Evolutionary conservation across 2,329 filamentous ascomycete genomes (phyloP).

Genomic region (Penicillium palitans): DNA sequence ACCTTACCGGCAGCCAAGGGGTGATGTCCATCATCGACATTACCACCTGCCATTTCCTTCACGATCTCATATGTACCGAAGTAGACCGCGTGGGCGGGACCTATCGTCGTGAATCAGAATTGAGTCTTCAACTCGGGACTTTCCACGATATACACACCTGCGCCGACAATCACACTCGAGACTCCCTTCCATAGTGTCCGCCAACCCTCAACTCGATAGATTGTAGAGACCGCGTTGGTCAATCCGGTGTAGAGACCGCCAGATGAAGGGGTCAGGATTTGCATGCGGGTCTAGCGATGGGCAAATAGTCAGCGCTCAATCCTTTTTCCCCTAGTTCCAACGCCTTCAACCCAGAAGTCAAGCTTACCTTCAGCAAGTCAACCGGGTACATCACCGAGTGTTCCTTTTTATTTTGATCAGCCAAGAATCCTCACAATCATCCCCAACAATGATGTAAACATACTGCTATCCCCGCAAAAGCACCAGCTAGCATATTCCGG

Average conservation of each 20-base stretch:
- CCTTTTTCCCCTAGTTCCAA: background rate
- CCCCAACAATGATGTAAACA: slow-evolving; percentile 33
- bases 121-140: background rate
- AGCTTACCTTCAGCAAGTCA: slow-evolving; percentile 87
- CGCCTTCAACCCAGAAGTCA: background rate
- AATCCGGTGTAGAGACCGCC: slow-evolving; percentile 84
- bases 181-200: slow-evolving; percentile 93
- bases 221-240: slow-evolving; percentile 87
- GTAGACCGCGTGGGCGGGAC: slow-evolving; percentile 95
- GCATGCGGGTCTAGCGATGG: slow-evolving; percentile 81
- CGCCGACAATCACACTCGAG: slow-evolving; percentile 92
- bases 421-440: slow-evolving; percentile 1
- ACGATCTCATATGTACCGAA: slow-evolving; percentile 98
- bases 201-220: slow-evolving; percentile 85
- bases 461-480: slow-evolving; percentile 95
- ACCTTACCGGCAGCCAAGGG: slow-evolving; percentile 82
- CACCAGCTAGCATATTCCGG: slow-evolving; percentile 94
- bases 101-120: slow-evolving; percentile 50
- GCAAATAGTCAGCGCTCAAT: slow-evolving; percentile 14
- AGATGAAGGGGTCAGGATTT: slow-evolving; percentile 82
- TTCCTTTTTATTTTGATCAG: slow-evolving; percentile 60
- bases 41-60: slow-evolving; percentile 93
- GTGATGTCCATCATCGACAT: slow-evolving; percentile 80
- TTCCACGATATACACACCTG: slow-evolving; percentile 60
- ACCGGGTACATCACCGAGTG: slow-evolving; percentile 99